Evolutionary conservation across 108 stramenopile genomes (phyloP).

Genomic region (Discostella pseudostelligera): DNA sequence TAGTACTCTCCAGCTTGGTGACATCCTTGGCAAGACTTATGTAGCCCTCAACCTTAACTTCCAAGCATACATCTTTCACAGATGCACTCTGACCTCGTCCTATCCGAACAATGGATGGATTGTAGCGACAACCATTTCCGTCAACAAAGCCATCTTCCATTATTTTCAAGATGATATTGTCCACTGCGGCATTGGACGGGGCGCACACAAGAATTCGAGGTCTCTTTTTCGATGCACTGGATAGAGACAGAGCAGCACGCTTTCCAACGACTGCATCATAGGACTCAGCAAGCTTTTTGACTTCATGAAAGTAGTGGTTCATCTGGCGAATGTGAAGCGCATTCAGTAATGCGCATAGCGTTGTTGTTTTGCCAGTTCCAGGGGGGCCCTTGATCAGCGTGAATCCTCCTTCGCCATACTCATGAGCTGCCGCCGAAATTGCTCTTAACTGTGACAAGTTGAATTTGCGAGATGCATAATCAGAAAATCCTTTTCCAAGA

Average conservation of each 20-base stretch:
- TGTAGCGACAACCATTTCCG: slow-evolving; percentile 88
- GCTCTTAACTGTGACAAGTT: slow-evolving; percentile 82
- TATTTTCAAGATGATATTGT: slow-evolving; percentile 94
- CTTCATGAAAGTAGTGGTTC: slow-evolving; percentile 82
- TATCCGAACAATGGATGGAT: slow-evolving; percentile 91
- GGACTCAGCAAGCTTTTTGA: slow-evolving; percentile 67
- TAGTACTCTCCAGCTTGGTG: slow-evolving; percentile 57
- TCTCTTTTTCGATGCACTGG: slow-evolving; percentile 60
- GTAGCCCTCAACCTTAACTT: slow-evolving; percentile 71
- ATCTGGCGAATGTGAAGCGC: slow-evolving; percentile 90
- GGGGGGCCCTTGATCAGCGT: slow-evolving; percentile 85
- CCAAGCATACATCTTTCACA: slow-evolving; percentile 71
- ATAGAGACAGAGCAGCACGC: slow-evolving; percentile 30
- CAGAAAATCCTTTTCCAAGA: slow-evolving; percentile 78
- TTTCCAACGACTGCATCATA: slow-evolving; percentile 53
- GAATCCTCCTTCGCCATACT: slow-evolving; percentile 85
- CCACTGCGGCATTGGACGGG: slow-evolving; percentile 97
- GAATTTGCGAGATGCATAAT: slow-evolving; percentile 69
- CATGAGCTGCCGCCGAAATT: slow-evolving; percentile 68
- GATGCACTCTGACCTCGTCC: slow-evolving; percentile 73
- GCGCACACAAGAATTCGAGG: slow-evolving; percentile 91
- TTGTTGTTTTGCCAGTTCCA: slow-evolving; percentile 89
- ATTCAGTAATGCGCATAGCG: slow-evolving; percentile 90
- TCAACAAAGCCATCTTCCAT: slow-evolving; percentile 92
- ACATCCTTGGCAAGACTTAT: slow-evolving; percentile 58